A percentile compares a stretch with the other conserved stretches of the same genome.
phyloP scores from a whole-genome alignment of 441 rosid species.

The Populus hybrid region DNA sequence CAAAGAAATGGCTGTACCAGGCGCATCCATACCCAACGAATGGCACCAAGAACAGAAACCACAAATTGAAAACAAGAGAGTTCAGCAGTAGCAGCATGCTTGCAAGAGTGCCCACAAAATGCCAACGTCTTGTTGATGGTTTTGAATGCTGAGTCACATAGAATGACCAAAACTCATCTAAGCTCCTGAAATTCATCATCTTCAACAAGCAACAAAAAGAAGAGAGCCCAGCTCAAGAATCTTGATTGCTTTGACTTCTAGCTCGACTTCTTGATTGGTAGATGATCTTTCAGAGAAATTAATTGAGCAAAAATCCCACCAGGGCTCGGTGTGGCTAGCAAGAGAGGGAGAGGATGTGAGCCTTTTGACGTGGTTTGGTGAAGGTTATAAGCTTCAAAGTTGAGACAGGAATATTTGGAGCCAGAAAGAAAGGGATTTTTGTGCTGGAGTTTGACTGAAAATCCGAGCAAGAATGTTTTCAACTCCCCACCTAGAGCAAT shows the following conservation, averaged over 20 bases:
- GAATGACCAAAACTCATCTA: slow-evolving; percentile 92
- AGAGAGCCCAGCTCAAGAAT: slow-evolving; percentile 8
- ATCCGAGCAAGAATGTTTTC: not conserved
- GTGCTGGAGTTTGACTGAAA: slow-evolving; percentile 25
- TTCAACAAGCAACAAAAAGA: not conserved
- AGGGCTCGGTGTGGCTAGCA: slow-evolving; percentile 15
- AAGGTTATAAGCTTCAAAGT: not conserved
- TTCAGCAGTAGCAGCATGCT: slow-evolving; percentile 46
- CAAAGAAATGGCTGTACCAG: slow-evolving; percentile 96
- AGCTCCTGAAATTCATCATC: slow-evolving; percentile 83
- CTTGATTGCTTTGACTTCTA: not conserved
- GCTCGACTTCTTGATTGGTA: not conserved
- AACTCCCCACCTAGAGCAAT: not conserved
- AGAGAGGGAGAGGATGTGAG: not conserved
- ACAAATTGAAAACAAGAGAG: slow-evolving; percentile 55
- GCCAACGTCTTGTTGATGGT: slow-evolving; percentile 82
- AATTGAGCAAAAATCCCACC: slow-evolving; percentile 4
- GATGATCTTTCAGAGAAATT: not conserved
- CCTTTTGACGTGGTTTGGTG: not conserved
- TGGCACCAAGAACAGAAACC: slow-evolving; percentile 66
- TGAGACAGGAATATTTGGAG: not conserved
- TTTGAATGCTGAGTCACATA: slow-evolving; percentile 92
- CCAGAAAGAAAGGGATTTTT: not conserved
- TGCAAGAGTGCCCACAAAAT: slow-evolving; percentile 67
- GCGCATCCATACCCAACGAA: slow-evolving; percentile 79